Evolutionary conservation across 2,329 filamentous ascomycete genomes (phyloP).

Genomic region (Thielaviopsis musarum): DNA sequence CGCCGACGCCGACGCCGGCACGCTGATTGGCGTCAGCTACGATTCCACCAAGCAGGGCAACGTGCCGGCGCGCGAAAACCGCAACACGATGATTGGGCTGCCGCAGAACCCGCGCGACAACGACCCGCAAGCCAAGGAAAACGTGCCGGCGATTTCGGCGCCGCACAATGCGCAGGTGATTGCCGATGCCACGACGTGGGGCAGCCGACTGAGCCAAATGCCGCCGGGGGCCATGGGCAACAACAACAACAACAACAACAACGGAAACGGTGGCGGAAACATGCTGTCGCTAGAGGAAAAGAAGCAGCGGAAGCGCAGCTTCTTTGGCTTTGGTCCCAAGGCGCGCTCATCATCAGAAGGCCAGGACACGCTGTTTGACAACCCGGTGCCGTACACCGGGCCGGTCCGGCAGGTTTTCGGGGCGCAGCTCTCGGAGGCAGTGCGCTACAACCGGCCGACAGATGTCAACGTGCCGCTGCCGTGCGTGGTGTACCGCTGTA

Average conservation of each 20-base stretch:
- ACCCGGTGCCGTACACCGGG: conserved; percentile 31
- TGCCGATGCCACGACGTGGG: conserved; percentile 68
- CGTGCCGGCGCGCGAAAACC: conserved; percentile 20
- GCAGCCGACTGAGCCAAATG: conserved; percentile 41
- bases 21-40: conserved; percentile 40
- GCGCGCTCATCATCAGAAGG: conserved; percentile 40
- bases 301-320: conserved; percentile 60
- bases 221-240: background rate
- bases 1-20: conserved; percentile 22
- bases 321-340: conserved; percentile 54
- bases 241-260: too few relatives aligned
- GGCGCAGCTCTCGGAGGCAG: conserved; percentile 68
- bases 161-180: conserved; percentile 76
- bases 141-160: conserved; percentile 46
- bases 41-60: conserved; percentile 37
- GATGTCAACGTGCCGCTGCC: conserved; percentile 64
- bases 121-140: conserved; percentile 20
- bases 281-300: conserved; percentile 49
- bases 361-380: conserved; percentile 36
- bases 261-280: background rate
- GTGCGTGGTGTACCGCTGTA: conserved; percentile 85
- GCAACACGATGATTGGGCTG: conserved; percentile 21
- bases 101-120: conserved; percentile 18
- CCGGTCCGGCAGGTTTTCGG: conserved; percentile 64
- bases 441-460: conserved; percentile 57